phyloP scores from a whole-genome alignment of 176 grass and related monocot species.

The Ensete glaucum region DNA sequence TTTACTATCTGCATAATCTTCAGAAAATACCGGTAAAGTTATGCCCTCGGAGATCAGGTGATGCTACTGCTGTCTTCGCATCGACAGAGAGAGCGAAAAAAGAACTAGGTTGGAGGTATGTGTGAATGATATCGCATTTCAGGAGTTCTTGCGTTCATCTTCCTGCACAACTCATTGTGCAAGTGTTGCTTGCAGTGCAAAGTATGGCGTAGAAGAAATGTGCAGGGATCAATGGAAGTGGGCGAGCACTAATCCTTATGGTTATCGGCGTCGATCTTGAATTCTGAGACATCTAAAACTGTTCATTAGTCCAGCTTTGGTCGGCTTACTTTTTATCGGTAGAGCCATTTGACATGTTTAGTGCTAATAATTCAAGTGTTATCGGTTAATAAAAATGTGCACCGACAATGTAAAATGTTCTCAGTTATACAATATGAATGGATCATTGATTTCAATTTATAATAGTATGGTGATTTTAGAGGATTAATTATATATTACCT shows the following conservation, averaged over 20 bases:
- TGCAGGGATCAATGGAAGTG: conserved; percentile 95
- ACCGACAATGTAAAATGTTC: too few species aligned
- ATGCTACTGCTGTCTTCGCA: conserved; percentile 72
- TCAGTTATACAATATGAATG: too few species aligned
- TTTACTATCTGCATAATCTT: neutral
- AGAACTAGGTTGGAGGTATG: conserved; percentile 83
- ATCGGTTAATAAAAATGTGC: too few species aligned
- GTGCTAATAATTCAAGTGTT: too few species aligned
- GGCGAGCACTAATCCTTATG: conserved; percentile 79
- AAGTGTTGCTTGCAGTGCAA: conserved; percentile 36
- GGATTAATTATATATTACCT: too few species aligned
- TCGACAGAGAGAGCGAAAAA: conserved; percentile 57
- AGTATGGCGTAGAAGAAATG: conserved; percentile 71
- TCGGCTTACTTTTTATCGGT: neutral
- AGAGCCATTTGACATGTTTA: neutral
- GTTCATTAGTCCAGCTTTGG: neutral
- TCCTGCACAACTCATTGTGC: too few species aligned
- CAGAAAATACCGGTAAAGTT: conserved; percentile 73
- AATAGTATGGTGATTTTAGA: too few species aligned
- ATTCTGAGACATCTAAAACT: neutral
- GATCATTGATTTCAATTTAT: too few species aligned
- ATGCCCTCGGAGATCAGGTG: conserved; percentile 67
- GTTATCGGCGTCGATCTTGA: conserved; percentile 30
- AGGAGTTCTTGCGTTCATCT: too few species aligned
- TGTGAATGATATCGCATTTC: too few species aligned